Percentiles rank a stretch among this genome's conserved stretches.
Conservation (phyloP, 768 basidiomycete species). For the Podaxis rugospora region DNA sequence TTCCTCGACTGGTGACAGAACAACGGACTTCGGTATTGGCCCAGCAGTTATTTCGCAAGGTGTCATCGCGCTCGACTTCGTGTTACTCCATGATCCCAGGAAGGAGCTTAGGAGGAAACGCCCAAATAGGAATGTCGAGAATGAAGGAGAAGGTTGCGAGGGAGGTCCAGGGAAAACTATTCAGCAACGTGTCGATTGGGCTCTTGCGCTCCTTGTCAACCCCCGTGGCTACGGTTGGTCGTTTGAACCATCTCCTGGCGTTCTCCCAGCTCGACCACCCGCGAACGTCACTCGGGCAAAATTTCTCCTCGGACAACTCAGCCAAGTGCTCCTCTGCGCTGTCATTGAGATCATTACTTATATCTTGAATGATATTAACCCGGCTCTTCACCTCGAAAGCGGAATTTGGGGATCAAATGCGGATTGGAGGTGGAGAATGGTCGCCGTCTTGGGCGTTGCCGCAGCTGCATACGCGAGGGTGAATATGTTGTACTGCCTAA, state of each 20-base stretch:
- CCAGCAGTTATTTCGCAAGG: neutral
- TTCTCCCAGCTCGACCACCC: neutral
- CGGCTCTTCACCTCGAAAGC: neutral
- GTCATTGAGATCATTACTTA: neutral
- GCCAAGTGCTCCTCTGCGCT: neutral
- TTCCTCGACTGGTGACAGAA: neutral
- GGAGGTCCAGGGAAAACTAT: neutral
- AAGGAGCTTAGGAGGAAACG: neutral
- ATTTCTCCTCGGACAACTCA: neutral
- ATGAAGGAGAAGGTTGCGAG: neutral
- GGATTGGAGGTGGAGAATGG: neutral
- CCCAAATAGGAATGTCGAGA: neutral
- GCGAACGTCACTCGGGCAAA: neutral
- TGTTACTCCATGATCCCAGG: neutral
- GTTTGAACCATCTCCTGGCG: neutral
- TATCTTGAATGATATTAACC: neutral
- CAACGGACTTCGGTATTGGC: neutral
- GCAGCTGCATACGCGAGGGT: neutral
- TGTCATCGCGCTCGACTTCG: neutral
- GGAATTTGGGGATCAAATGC: neutral
- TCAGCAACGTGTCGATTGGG: neutral
- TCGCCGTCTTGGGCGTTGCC: neutral
- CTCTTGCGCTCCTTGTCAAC: neutral
- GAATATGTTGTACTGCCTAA: neutral
- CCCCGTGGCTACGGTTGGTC: constrained; percentile 3